These are phyloP conservation scores for Bretschneidera sinensis DNA, from an alignment of 345 rosid genomes.

Conservation along the genomic window DNA sequence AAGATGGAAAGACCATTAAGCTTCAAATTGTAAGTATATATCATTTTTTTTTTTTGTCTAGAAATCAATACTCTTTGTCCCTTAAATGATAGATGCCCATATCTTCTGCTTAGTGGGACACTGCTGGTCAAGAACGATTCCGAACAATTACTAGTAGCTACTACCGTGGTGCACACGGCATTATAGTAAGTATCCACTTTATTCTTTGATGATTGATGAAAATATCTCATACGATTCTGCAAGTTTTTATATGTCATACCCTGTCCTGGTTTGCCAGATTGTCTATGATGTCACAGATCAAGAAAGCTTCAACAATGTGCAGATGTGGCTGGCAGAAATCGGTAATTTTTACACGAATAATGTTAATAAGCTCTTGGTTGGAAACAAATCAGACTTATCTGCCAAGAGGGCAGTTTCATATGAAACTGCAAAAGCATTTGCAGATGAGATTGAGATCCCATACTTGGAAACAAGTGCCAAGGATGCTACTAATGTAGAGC, in stretches of 20 bases:
- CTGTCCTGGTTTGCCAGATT: not conserved
- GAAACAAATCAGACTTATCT: not conserved
- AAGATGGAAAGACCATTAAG: not conserved
- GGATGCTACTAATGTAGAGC: not conserved
- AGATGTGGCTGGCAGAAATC: not conserved
- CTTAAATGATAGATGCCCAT: not conserved
- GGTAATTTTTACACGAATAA: not conserved
- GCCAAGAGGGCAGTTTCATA: not conserved
- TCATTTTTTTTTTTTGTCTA: not conserved
- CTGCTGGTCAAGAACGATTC: constrained; percentile 53
- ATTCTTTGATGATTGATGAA: not conserved
- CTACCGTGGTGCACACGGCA: constrained; percentile 54
- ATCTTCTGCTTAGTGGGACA: constrained; percentile 32
- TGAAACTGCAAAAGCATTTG: not conserved
- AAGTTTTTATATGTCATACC: not conserved
- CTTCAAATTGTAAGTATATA: not conserved
- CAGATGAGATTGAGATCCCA: not conserved
- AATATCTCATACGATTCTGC: not conserved
- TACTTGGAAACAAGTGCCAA: not conserved
- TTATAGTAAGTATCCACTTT: constrained; percentile 24
- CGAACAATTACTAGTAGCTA: constrained; percentile 52
- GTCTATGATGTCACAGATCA: not conserved
- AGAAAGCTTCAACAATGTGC: not conserved
- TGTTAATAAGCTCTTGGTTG: not conserved
- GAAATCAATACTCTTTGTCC: not conserved